A percentile compares a stretch with the other conserved stretches of the same genome.
Evolutionary conservation across 2,329 filamentous ascomycete species (phyloP).

Genomic region (Chrysosphaeria jannelii): DNA sequence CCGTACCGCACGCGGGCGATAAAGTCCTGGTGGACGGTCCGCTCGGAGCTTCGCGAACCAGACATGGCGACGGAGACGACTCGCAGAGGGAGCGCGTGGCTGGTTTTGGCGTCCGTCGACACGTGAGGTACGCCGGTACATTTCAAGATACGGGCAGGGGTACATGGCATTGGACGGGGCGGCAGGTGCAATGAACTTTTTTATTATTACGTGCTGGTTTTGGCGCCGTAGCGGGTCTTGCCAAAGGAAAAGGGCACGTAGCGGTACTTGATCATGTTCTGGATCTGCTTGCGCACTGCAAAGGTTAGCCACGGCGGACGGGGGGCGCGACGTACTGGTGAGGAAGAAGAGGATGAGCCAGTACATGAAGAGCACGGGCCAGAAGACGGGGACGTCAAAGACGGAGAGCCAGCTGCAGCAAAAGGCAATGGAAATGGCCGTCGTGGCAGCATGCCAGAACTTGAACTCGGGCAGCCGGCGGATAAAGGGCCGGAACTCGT

Average conservation of each 20-base stretch:
- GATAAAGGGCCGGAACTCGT: conserved; percentile 95
- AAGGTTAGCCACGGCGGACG: background rate
- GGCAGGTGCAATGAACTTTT: background rate
- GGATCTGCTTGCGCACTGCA: conserved; percentile 89
- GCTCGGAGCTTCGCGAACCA: conserved; percentile 16
- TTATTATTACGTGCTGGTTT: conserved; percentile 18
- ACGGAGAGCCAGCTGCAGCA: conserved; percentile 74
- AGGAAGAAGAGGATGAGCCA: conserved; percentile 91
- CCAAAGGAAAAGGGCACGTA: conserved; percentile 85
- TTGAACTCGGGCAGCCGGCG: conserved; percentile 93
- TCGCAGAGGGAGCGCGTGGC: background rate
- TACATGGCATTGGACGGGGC: background rate
- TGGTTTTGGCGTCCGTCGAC: too few species aligned
- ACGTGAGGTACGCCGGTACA: too few species aligned
- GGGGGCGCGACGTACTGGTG: conserved; percentile 39
- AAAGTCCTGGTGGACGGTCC: conserved; percentile 69
- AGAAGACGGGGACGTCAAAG: conserved; percentile 96
- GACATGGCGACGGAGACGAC: conserved; percentile 9
- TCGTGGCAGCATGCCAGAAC: conserved; percentile 93
- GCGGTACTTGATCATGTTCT: conserved; percentile 99
- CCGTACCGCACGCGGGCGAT: conserved; percentile 87
- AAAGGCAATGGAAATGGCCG: conserved; percentile 59
- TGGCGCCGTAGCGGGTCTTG: conserved; percentile 49
- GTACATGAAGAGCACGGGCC: conserved; percentile 93
- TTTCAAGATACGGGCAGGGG: too few species aligned